Evolutionary conservation across 305 asterid species (phyloP), one percentile per base, ranked within the genome.

Genomic region (Coffea humblotiana): DNA sequence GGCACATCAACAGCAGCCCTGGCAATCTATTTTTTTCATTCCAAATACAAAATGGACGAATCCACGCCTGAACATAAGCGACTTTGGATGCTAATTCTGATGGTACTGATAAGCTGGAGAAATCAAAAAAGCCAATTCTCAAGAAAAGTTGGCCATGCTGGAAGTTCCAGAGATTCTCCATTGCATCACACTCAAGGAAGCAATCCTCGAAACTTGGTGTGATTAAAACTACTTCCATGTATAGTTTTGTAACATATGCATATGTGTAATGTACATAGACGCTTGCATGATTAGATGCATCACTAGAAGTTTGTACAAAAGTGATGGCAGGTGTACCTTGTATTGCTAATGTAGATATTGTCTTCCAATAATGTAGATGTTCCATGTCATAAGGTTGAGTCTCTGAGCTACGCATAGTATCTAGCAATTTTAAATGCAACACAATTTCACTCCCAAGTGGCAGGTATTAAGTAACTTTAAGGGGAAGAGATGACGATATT

Each of bases 1-100:
- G 68, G 66, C 48, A 80, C 87, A 10, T 84, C 89, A 4, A 79
- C 89, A 0, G 27, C 76, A 8, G 86, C 79, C 18, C 73, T 87
- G 27, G 74, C 74, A 23, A 40, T 84, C 63, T 87, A 83, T 72
- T 80, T 45, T 27, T 19, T 83, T 54, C 45, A 76, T n/a, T 64
- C 40, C 5, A 77, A 49, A 32, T 78, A 68, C 49, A 52, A 40
- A 64, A 19, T 25, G 14, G 72, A 76, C 12, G 16, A 29, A 0
- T 65, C 37, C 43, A 23, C 9, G 70, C 21, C 19, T 27, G 21
- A 29, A 65, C 21, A 65, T 65, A 27, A 65, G 29, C 16, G 70
- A 3, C 10, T 27, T 27, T 65, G 70, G 70, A 27, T 8, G 54
- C 0, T 64, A n/a, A 15, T 64, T n/a, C 12, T 18, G 5, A 0